Conservation (phyloP, 345 rosid species). For the Hibiscus mutabilis region DNA sequence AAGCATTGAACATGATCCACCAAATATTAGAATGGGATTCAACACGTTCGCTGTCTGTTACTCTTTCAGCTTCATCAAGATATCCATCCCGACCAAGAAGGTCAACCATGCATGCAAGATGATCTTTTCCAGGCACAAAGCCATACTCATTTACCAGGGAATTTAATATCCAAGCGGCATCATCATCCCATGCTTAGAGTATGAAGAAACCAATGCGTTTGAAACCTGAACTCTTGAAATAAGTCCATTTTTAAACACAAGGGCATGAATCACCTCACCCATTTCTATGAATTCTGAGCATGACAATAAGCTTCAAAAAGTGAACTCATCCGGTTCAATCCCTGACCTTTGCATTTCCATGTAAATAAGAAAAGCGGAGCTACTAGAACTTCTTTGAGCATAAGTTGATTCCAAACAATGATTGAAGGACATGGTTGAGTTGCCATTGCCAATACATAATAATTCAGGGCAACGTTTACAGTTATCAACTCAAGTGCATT, state of each 20-base stretch:
- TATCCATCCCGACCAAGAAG: constrained; percentile 72
- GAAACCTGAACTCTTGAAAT: constrained; percentile 46
- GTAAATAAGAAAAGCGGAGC: constrained; percentile 37
- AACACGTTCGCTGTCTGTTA: constrained; percentile 26
- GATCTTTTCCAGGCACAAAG: constrained; percentile 44
- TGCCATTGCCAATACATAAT: no score
- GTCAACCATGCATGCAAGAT: constrained; percentile 63
- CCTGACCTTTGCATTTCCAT: constrained; percentile 44
- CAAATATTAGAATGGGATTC: constrained; percentile 32
- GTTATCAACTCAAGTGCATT: no score
- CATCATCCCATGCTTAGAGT: constrained; percentile 42
- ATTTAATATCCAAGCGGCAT: constrained; percentile 42
- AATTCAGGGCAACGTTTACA: no score
- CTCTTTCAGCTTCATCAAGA: constrained; percentile 55
- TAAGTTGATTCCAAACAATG: constrained; percentile 58
- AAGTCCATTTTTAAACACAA: constrained; percentile 40
- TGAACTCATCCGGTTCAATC: constrained; percentile 56
- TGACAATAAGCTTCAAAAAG: constrained; percentile 62
- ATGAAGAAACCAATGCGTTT: constrained; percentile 56
- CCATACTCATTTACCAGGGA: constrained; percentile 42
- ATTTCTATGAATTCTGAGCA: constrained; percentile 35
- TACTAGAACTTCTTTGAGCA: constrained; percentile 34
- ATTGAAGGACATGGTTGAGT: no score
- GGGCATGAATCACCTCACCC: constrained; percentile 44
- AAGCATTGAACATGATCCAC: constrained; percentile 74